Conservation (phyloP, 2,329 filamentous ascomycete genomes). For the Claviceps spartinae region DNA sequence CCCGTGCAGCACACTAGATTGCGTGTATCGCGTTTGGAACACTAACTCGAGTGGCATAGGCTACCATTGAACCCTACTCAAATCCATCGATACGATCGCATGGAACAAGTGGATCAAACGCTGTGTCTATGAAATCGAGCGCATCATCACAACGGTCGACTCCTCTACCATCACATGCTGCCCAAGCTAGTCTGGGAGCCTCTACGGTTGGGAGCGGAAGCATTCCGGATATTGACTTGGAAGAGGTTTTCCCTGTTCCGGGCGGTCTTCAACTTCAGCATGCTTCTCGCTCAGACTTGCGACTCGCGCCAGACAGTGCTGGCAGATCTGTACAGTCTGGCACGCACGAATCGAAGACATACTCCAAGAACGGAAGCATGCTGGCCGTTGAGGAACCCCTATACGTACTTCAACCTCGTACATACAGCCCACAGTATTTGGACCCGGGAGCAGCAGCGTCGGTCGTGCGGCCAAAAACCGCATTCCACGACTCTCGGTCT, state of each 20-base stretch:
- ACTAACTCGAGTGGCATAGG: conserved; percentile 3
- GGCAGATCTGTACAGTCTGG: neutral
- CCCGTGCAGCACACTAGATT: too few relatives aligned
- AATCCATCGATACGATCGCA: conserved; percentile 4
- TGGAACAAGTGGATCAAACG: neutral
- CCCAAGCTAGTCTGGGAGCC: conserved; percentile 8
- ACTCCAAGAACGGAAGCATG: conserved; percentile 8
- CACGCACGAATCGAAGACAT: neutral
- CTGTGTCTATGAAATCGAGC: conserved; percentile 3
- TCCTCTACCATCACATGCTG: neutral
- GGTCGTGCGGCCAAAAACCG: neutral
- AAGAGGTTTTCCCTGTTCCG: conserved; percentile 13
- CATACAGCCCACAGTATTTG: conserved; percentile 33
- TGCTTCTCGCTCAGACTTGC: conserved; percentile 5
- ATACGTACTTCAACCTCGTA: conserved; percentile 42
- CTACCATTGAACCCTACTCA: conserved; percentile 12
- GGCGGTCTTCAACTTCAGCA: conserved; percentile 11
- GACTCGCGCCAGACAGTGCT: neutral
- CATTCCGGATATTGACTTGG: conserved; percentile 8
- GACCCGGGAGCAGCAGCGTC: neutral
- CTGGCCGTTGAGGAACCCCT: conserved; percentile 23
- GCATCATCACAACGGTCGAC: conserved; percentile 4
- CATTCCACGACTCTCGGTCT: neutral
- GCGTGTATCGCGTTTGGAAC: too few relatives aligned
- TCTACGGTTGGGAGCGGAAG: conserved; percentile 5